Conservation (phyloP, 169 alveolate species). For the Plasmodium yoelii region DNA sequence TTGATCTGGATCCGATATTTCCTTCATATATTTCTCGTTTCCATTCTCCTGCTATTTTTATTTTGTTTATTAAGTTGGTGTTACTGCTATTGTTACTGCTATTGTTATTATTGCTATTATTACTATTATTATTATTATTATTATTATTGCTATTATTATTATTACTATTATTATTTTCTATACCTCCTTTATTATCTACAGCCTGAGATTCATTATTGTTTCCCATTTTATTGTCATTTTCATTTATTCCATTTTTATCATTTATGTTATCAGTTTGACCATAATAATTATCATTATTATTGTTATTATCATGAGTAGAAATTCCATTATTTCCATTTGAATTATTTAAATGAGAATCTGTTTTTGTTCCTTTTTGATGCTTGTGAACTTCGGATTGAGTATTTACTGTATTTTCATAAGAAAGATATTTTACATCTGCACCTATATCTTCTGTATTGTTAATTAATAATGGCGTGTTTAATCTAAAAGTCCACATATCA, state of each 20-base stretch:
- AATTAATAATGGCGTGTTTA: background rate
- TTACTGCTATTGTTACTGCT: background rate
- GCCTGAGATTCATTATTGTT: background rate
- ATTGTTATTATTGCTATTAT: background rate
- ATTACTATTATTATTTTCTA: conserved; percentile 1
- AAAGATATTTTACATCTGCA: background rate
- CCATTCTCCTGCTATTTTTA: conserved; percentile 85
- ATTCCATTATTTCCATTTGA: background rate
- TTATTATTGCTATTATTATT: background rate
- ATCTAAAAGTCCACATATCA: conserved; percentile 89
- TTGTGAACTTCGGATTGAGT: too few relatives aligned
- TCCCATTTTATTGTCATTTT: background rate
- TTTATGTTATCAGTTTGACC: too few relatives aligned
- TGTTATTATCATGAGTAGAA: too few relatives aligned
- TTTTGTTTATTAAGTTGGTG: conserved; percentile 4
- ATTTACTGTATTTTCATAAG: too few relatives aligned
- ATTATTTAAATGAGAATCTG: background rate
- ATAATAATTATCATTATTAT: too few relatives aligned
- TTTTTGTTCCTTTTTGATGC: too few relatives aligned
- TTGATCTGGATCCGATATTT: conserved; percentile 89
- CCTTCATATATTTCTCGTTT: conserved; percentile 86
- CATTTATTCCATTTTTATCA: background rate
- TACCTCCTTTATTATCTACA: background rate
- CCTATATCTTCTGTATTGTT: background rate
- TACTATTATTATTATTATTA: background rate